A percentile compares a stretch with the other conserved stretches of the same genome.
phyloP scores from a whole-genome alignment of 768 basidiomycete species.

The Pleurotus citrinopileatus region DNA sequence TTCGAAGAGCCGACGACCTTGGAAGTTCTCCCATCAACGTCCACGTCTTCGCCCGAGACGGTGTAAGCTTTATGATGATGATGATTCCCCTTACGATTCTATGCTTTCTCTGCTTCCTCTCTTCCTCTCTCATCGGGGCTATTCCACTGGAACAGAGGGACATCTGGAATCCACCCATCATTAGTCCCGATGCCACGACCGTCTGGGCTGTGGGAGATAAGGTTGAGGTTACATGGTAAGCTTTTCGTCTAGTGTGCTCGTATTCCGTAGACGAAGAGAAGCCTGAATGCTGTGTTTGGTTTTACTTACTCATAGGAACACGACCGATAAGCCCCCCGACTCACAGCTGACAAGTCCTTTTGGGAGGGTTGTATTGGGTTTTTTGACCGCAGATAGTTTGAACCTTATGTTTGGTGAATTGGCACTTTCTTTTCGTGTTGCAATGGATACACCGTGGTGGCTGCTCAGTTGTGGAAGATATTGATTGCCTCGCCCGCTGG shows the following conservation, averaged over 20 bases:
- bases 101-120: constrained; percentile 25
- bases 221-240: constrained; percentile 54
- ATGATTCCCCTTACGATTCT: constrained; percentile 29
- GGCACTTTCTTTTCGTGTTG: not conserved
- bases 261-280: not conserved
- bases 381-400: constrained; percentile 39
- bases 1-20: constrained; percentile 7
- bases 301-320: constrained; percentile 52
- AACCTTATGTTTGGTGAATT: constrained; percentile 54
- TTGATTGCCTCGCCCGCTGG: too few species aligned
- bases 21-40: constrained; percentile 3
- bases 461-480: too few species aligned
- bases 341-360: constrained; percentile 43
- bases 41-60: constrained; percentile 6
- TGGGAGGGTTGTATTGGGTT: constrained; percentile 53
- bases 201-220: constrained; percentile 49
- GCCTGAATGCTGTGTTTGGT: not conserved
- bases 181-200: constrained; percentile 38
- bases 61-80: constrained; percentile 14
- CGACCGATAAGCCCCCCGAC: constrained; percentile 40
- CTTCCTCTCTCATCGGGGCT: constrained; percentile 29
- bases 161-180: constrained; percentile 51
- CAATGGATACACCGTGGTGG: not conserved
- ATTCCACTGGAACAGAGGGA: constrained; percentile 36
- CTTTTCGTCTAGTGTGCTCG: constrained; percentile 2